Evolutionary conservation across 352 stramenopile genomes (phyloP).

Genomic region (Pythium dissimile): DNA sequence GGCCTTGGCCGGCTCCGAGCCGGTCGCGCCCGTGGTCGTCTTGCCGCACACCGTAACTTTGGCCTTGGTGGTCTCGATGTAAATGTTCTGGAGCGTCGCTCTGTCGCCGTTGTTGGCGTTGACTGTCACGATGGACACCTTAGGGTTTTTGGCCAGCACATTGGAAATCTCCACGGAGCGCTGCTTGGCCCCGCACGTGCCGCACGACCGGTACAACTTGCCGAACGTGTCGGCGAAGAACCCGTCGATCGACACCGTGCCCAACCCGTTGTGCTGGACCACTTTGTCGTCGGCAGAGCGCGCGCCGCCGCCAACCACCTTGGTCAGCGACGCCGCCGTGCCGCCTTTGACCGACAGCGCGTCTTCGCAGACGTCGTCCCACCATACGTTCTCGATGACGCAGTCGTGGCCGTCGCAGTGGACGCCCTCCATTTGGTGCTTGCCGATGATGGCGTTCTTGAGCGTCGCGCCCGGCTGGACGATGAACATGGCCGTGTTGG

Average conservation of each 20-base stretch:
- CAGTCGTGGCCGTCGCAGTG: slow-evolving; percentile 31
- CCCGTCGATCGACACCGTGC: slow-evolving; percentile 37
- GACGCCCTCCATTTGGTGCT: slow-evolving; percentile 47
- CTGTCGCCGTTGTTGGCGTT: slow-evolving; percentile 36
- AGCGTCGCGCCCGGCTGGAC: slow-evolving; percentile 43
- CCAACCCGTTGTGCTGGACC: slow-evolving; percentile 44
- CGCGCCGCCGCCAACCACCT: slow-evolving; percentile 33
- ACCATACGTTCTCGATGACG: slow-evolving; percentile 52
- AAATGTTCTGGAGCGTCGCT: slow-evolving; percentile 25
- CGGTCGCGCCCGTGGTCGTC: not conserved
- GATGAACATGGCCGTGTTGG: slow-evolving; percentile 28
- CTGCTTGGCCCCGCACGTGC: slow-evolving; percentile 34
- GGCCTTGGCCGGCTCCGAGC: slow-evolving; percentile 14
- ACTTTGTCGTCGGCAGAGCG: slow-evolving; percentile 45
- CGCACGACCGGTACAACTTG: slow-evolving; percentile 40
- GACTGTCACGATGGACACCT: slow-evolving; percentile 38
- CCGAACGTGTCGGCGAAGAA: slow-evolving; percentile 44
- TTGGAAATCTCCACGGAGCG: slow-evolving; percentile 38
- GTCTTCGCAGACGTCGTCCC: slow-evolving; percentile 50
- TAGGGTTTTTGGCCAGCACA: slow-evolving; percentile 39
- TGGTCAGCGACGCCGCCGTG: slow-evolving; percentile 28
- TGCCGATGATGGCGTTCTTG: slow-evolving; percentile 58
- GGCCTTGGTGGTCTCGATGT: slow-evolving; percentile 20
- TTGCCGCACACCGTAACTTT: slow-evolving; percentile 17
- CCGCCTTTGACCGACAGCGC: slow-evolving; percentile 41